A percentile compares a stretch with the other conserved stretches of the same genome.
Evolutionary conservation across 2,329 filamentous ascomycete species (phyloP).

Genomic region (Ceratocystis colombiana): DNA sequence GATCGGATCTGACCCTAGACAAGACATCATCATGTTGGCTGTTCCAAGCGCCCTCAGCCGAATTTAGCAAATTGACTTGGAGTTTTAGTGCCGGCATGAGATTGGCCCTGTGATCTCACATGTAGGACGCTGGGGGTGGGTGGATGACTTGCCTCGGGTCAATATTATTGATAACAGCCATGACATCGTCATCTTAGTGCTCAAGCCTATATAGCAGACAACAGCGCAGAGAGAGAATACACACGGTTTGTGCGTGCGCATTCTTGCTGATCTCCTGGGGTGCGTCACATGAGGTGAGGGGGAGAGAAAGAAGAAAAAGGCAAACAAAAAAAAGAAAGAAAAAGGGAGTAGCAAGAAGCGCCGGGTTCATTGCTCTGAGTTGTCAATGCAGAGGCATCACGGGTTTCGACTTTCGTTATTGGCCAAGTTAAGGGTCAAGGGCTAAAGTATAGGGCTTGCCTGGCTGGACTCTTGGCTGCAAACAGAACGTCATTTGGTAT

Average conservation of each 20-base stretch:
- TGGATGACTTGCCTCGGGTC: too few species aligned
- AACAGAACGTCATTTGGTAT: neutral
- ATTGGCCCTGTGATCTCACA: too few species aligned
- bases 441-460: neutral
- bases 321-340: neutral
- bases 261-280: neutral
- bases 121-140: too few species aligned
- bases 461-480: neutral
- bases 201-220: too few species aligned
- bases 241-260: too few species aligned
- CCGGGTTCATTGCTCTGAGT: neutral
- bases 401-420: neutral
- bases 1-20: neutral
- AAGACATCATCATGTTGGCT: neutral
- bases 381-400: neutral
- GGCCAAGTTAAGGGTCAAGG: neutral
- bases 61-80: neutral
- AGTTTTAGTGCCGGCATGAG: neutral
- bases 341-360: neutral
- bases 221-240: too few species aligned
- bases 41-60: neutral
- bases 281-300: neutral
- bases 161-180: too few species aligned
- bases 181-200: too few species aligned
- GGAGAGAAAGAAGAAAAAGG: neutral